Conservation (phyloP, 768 basidiomycete genomes). For the Agaricus subrufescens region DNA sequence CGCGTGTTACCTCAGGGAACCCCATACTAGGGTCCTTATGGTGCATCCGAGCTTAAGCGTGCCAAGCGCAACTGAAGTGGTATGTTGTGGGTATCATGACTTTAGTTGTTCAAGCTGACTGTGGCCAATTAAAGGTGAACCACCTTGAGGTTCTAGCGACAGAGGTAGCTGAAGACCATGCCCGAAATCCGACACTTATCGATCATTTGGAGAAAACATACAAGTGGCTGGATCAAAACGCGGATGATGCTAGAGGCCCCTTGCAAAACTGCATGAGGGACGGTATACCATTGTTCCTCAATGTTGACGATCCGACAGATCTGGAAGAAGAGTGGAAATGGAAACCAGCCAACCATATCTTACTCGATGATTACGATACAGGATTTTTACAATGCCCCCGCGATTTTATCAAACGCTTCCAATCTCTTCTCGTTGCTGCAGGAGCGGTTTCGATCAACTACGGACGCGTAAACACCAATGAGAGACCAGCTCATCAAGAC, state of each 20-base stretch:
- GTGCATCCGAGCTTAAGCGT: constrained; percentile 33
- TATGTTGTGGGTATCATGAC: constrained; percentile 20
- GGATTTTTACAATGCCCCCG: constrained; percentile 25
- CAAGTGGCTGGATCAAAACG: constrained; percentile 31
- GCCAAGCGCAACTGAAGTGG: constrained; percentile 38
- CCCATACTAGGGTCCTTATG: constrained; percentile 24
- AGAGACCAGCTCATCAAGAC: constrained; percentile 11
- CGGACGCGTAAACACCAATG: constrained; percentile 9
- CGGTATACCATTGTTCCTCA: constrained; percentile 33
- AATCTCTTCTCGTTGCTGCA: constrained; percentile 25
- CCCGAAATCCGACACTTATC: constrained; percentile 23
- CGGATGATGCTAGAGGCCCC: constrained; percentile 14
- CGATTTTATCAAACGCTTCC: constrained; percentile 27
- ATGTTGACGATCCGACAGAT: constrained; percentile 32
- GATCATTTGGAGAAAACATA: constrained; percentile 39
- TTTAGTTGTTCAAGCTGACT: not conserved
- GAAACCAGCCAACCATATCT: constrained; percentile 32
- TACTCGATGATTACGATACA: constrained; percentile 30
- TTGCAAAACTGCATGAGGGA: constrained; percentile 16
- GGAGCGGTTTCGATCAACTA: constrained; percentile 26
- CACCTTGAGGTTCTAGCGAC: constrained; percentile 33
- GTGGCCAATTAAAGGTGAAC: constrained; percentile 25
- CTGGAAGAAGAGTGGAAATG: constrained; percentile 31
- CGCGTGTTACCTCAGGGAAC: constrained; percentile 25
- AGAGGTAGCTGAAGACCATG: constrained; percentile 20